Conservation (phyloP, 257 asterid species). For the Catharanthus roseus region DNA sequence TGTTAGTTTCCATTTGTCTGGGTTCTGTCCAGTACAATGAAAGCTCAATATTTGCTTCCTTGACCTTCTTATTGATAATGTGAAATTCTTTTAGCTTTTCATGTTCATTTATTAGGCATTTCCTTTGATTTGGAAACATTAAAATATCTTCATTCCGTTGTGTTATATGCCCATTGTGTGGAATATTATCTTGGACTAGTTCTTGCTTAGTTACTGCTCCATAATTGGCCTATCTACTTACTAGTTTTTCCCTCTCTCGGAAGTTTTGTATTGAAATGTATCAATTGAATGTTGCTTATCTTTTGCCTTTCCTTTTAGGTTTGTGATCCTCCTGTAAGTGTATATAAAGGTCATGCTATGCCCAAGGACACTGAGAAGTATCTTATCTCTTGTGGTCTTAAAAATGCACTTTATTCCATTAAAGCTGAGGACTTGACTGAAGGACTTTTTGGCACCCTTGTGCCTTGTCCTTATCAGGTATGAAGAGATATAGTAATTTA, state of each 20-base stretch:
- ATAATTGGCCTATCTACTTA: not conserved
- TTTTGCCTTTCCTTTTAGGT: slow-evolving; percentile 43
- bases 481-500: slow-evolving; percentile 14
- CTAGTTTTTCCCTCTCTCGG: not conserved
- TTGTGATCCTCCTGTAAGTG: slow-evolving; percentile 93
- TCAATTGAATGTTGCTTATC: slow-evolving; percentile 19
- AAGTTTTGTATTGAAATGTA: slow-evolving; percentile 1
- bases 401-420: slow-evolving; percentile 78
- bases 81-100: not conserved
- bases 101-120: not conserved
- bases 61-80: not conserved
- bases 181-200: not conserved
- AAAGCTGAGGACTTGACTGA: slow-evolving; percentile 75
- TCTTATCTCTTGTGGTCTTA: slow-evolving; percentile 76
- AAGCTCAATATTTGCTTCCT: not conserved
- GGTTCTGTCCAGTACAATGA: not conserved
- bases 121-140: not conserved
- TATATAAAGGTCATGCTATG: slow-evolving; percentile 73
- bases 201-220: not conserved
- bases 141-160: not conserved
- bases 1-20: not conserved
- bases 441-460: slow-evolving; percentile 76
- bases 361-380: slow-evolving; percentile 83
- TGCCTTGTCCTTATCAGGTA: slow-evolving; percentile 70
- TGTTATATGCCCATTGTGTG: not conserved